Conservation (phyloP, 495 filamentous ascomycete genomes). For the Bryoglossum gracile region DNA sequence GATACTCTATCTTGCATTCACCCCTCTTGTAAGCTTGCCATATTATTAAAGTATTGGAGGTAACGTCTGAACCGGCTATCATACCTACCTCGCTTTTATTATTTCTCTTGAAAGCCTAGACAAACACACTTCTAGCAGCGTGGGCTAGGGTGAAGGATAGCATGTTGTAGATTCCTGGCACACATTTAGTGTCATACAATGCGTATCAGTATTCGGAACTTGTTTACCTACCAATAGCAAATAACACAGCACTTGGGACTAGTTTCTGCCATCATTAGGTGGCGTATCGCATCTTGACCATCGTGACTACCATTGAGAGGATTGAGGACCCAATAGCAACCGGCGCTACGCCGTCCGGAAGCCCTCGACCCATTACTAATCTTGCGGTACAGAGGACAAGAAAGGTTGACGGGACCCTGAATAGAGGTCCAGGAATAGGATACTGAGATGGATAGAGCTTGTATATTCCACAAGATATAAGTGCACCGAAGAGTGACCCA, state of each 20-base stretch:
- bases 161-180: conserved; percentile 7
- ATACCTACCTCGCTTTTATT: too few relatives aligned
- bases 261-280: conserved; percentile 1
- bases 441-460: conserved; percentile 3
- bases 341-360: neutral
- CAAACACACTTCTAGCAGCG: too few relatives aligned
- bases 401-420: neutral
- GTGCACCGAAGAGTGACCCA: conserved; percentile 1
- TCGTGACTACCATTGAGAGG: neutral
- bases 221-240: neutral
- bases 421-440: neutral
- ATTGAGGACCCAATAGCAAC: neutral
- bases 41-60: too few relatives aligned
- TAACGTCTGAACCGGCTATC: too few relatives aligned
- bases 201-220: neutral
- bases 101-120: too few relatives aligned
- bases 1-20: too few relatives aligned
- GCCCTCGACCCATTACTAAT: conserved; percentile 1
- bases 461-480: conserved; percentile 5
- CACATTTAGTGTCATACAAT: neutral
- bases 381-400: neutral
- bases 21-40: too few relatives aligned
- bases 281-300: conserved; percentile 2
- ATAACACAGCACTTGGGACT: neutral
- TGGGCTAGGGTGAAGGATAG: conserved; percentile 2